Base-by-base conservation (phyloP, 129 eudicot genomes). In the Flaveria robusta region DNA sequence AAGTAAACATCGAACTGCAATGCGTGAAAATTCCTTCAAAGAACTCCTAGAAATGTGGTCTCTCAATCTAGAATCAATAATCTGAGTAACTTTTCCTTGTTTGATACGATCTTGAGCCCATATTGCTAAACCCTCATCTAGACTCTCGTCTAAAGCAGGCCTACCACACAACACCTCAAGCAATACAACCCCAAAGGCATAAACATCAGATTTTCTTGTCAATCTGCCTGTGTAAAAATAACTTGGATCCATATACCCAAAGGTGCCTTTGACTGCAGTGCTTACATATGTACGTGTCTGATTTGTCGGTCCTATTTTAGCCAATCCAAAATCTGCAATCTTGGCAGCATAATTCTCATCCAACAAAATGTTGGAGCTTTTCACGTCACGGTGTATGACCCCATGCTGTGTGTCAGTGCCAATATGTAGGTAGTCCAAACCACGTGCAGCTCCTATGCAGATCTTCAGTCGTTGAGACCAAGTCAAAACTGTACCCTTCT, bases 401-500 rank as follows among this genome's bases (percentile, higher is more conserved):
- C 69, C 64, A 1, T 74, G 78, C 22, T 18, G 37, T 59, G 22
- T 49, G 14, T 60, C 74, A 7, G 71, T 75, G 0, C 59, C 59
- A 0, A 46, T 62, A 46, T 75, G 79, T 0, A 75, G 79, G 79
- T 42, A 42, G 60, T 62, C 62, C 4, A 75, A 19, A 45, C 79
- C 71, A 2, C 27, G n/a, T 1, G 79, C 79, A 4, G 79, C 79
- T 45, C 79, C 71, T 19, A 75, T 8, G 79, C 79, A 75, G 22
- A 75, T 63, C 39, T 73, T 52, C 15, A 72, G 77, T 16, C 67
- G 51, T 73, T 73, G 77, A 22, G 51, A 18, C 77, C 77, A 73
- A 52, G 6, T 39, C 31, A 75, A 46, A 26, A 4, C 1, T 45
- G 74, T 43, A 45, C 24, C 41, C 1, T 27, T 73, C 34, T 75